phyloP scores from a whole-genome alignment of 1,139 yeast genomes.

The Lodderomyces orthopsilosis region DNA sequence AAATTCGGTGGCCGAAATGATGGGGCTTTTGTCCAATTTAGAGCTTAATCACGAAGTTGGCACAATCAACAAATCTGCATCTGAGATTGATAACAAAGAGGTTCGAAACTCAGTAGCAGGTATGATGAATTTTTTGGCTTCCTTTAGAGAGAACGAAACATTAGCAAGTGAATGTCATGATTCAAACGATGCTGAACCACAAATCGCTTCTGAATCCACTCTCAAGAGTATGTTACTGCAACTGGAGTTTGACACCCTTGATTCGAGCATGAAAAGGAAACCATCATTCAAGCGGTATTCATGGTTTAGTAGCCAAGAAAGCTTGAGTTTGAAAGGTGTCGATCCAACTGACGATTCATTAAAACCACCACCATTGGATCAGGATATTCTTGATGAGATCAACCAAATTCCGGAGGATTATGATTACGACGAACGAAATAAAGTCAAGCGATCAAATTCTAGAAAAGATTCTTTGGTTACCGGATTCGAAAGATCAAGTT shows the following conservation, averaged over 20 bases:
- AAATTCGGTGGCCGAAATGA: constrained; percentile 20
- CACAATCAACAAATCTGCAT: background rate
- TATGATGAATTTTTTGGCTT: constrained; percentile 20
- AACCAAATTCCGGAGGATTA: constrained; percentile 60
- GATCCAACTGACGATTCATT: constrained; percentile 12
- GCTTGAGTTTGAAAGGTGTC: constrained; percentile 15
- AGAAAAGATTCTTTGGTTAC: constrained; percentile 14
- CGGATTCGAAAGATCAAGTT: constrained; percentile 24
- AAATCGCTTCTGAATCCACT: background rate
- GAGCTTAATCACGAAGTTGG: background rate
- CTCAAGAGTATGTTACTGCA: background rate
- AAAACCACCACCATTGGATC: constrained; percentile 22
- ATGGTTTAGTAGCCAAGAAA: constrained; percentile 38
- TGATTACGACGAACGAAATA: constrained; percentile 30
- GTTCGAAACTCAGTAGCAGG: constrained; percentile 16
- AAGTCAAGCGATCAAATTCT: background rate
- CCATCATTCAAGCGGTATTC: constrained; percentile 25
- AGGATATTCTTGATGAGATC: constrained; percentile 49
- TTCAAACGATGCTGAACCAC: background rate
- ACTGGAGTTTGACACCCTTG: background rate
- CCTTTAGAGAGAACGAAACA: background rate
- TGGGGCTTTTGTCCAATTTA: constrained; percentile 17
- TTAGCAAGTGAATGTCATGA: background rate
- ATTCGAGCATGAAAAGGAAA: background rate
- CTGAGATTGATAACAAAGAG: background rate